Base-by-base conservation (phyloP, 2,329 filamentous ascomycete species). In the Bipolaris bicolor region DNA sequence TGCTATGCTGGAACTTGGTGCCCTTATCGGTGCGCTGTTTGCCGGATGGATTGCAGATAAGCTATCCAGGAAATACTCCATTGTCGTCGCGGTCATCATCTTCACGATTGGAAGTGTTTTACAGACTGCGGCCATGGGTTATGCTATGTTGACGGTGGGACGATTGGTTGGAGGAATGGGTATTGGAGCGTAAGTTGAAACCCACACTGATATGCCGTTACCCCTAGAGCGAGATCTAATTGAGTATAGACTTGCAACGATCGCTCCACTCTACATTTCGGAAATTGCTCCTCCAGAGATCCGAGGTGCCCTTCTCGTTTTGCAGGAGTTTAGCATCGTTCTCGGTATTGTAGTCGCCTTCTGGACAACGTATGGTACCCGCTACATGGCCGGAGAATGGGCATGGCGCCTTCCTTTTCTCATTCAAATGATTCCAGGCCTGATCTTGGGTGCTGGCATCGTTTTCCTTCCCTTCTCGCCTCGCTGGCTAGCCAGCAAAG, bases 1-100 rank as follows among this genome's bases (percentile, higher is more conserved):
- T 7, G 82, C 82, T 3, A 84, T 84, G 81, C 80, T 85, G 48
- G 81, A 84, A 58, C 63, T 84, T 18, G 82, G 83, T n/a, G 83
- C 82, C 7, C 69, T 83, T 49, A 64, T 77, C 22, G 73, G 75
- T 51, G 70, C 74, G 5, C 57, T 77, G n/a, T 71, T 72, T 39
- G 68, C 72, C 13, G 73, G 73, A 1, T 84, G 78, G 73, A 76
- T 84, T 34, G 82, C 82, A 1, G 83, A 85, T 58, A 80, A 78
- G 61, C 78, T 83, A 34, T 83, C 81, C 4, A 74, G 83, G 36
- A 82, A 83, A 51, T 82, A 81, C 58, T 80, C 81, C 3, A 83
- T 85, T 39, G 63, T 83, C 1, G 77, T 84, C 2, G 82, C 81
- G 4, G 82, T 84, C 3, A 62, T 73, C 9, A 77, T 85, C 33